phyloP scores from a whole-genome alignment of 2,329 filamentous ascomycete genomes.

The Byssochlamys sp. region DNA sequence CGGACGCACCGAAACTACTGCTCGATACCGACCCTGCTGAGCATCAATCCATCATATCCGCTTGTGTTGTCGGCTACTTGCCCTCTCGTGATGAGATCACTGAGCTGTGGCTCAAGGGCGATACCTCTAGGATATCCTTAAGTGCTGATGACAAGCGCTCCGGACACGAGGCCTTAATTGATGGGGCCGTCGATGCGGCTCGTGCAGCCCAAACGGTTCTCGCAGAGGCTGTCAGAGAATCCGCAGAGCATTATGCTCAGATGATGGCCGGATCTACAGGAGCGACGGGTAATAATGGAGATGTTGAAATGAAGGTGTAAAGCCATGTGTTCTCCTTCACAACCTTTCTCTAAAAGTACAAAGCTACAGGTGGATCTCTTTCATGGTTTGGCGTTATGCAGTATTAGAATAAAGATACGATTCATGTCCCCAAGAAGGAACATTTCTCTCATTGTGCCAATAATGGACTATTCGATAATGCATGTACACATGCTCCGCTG shows the following conservation, averaged over 20 bases:
- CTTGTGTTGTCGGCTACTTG: slow-evolving; percentile 83
- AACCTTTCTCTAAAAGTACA: neutral
- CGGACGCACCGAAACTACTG: slow-evolving; percentile 35
- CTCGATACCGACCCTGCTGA: slow-evolving; percentile 77
- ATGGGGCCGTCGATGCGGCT: slow-evolving; percentile 56
- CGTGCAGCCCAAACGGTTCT: slow-evolving; percentile 51
- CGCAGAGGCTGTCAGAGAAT: slow-evolving; percentile 52
- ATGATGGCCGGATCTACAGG: slow-evolving; percentile 1
- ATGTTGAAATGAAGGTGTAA: slow-evolving; percentile 21
- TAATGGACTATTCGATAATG: neutral
- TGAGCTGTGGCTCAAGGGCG: slow-evolving; percentile 86
- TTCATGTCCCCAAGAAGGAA: neutral
- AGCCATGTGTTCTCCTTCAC: slow-evolving; percentile 7
- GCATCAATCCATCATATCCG: slow-evolving; percentile 65
- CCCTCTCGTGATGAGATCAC: slow-evolving; percentile 82
- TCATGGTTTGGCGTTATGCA: neutral
- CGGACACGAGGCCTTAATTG: slow-evolving; percentile 46
- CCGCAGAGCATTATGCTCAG: slow-evolving; percentile 33
- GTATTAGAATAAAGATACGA: neutral
- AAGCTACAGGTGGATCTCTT: neutral
- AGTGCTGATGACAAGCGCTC: slow-evolving; percentile 27
- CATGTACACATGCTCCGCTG: neutral
- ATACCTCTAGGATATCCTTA: slow-evolving; percentile 32
- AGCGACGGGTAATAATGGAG: slow-evolving; percentile 5
- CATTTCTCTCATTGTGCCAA: neutral